Base-by-base conservation (phyloP, 73 alveolate species). In the Tetrahymena thermophila region DNA sequence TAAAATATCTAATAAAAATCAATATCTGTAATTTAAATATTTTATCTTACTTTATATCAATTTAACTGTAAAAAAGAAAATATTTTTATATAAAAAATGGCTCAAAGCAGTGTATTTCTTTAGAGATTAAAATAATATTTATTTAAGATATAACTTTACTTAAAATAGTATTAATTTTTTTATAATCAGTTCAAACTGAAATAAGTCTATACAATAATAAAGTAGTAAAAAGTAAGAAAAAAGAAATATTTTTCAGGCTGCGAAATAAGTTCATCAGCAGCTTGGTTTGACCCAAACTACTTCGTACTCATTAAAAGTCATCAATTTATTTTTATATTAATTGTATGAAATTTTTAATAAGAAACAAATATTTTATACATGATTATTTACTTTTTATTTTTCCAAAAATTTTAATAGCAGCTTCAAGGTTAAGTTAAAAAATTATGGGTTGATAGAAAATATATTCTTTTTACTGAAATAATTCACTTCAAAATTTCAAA, bases 291-390 rank as follows among this genome's bases (percentile, higher is more conserved):
- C 89, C 89, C 89, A 71, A 71, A n/a, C 83, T 71, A 31, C 89
- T 71, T 71, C 89, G 89, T 71, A 71, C 89, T 71, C 89, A 71
- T 71, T 71, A 71, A 71, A 71, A 71, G 89, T 71, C 89, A 71
- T 71, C 89, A 71, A 71, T 34, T 71, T 25, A 71, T 71, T 71
- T 71, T 7, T 71, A 2, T 71, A 71, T 71, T 71, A 0, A 31
- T 71, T 71, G 5, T 56, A 6, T 28, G 89, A 28, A 71, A 71
- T 71, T 28, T 23, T 71, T 11, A n/a, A 4, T 71, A 23, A 71
- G 40, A 28, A 23, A 28, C 89, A 71, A 71, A 71, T 28, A n/a
- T 13, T 71, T 71, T 8, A 1, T 71, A 23, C 25, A 56, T 25
- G 17, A 28, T 71, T 21, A 71, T 71, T 71, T 71, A 71, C 3